Evolutionary conservation across 192 early-diverging fungal genomes (phyloP).

Genomic region (Entomortierella chlamydospora): DNA sequence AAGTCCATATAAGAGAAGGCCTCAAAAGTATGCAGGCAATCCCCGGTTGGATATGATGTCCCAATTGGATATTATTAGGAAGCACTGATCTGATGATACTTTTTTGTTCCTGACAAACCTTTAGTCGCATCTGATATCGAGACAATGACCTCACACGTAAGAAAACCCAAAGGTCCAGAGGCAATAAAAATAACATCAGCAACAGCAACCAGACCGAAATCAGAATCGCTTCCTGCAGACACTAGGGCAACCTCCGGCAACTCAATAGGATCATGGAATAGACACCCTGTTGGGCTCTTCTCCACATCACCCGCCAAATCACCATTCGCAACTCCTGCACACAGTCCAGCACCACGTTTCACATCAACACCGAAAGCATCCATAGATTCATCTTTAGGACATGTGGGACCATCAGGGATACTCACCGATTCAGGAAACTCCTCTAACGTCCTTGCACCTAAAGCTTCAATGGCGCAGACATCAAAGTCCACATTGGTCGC

Average conservation of each 20-base stretch:
- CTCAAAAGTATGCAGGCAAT: slow-evolving; percentile 29
- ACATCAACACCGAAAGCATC: not conserved
- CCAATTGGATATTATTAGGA: not conserved
- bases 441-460: not conserved
- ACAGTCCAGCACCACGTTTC: slow-evolving; percentile 6
- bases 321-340: slow-evolving; percentile 24
- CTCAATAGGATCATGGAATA: slow-evolving; percentile 12
- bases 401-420: not conserved
- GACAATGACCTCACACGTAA: not conserved
- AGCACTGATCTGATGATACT: no score
- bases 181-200: not conserved
- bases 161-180: not conserved
- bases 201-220: not conserved
- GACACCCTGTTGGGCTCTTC: slow-evolving; percentile 36
- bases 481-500: slow-evolving; percentile 3
- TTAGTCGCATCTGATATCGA: slow-evolving; percentile 18
- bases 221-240: slow-evolving; percentile 1
- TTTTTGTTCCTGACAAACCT: not conserved
- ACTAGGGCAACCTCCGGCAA: not conserved
- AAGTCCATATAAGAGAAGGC: slow-evolving; percentile 24
- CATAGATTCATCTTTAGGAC: not conserved
- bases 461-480: not conserved
- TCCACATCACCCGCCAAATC: slow-evolving; percentile 47
- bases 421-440: not conserved
- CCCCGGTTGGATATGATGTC: no score